These are phyloP conservation scores for Urochloa ruziziensis DNA, from an alignment of 176 grass and related monocot species.

Conservation along the genomic window DNA sequence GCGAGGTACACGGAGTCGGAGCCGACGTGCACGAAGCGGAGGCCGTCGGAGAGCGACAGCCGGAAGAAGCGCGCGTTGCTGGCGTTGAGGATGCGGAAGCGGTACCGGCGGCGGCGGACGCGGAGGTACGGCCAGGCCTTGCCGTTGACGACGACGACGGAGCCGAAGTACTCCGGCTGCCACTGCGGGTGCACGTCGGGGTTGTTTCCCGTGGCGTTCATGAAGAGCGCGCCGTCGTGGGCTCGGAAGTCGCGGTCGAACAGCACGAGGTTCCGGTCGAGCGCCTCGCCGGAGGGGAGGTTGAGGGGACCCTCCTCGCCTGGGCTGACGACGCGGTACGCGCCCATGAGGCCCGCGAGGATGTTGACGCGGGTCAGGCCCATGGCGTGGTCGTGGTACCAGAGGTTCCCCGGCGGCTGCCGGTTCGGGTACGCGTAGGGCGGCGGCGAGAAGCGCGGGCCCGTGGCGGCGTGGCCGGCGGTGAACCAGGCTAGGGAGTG, in stretches of 20 bases:
- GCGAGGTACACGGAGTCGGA: slow-evolving; percentile 63
- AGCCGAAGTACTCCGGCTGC: slow-evolving; percentile 88
- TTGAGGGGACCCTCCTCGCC: slow-evolving; percentile 17
- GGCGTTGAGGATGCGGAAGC: slow-evolving; percentile 77
- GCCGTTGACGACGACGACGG: slow-evolving; percentile 53
- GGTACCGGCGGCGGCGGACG: slow-evolving; percentile 59
- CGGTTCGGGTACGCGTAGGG: slow-evolving; percentile 55
- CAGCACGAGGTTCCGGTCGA: slow-evolving; percentile 58
- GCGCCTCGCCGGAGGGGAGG: slow-evolving; percentile 37
- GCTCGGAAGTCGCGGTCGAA: slow-evolving; percentile 59
- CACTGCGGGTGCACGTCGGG: slow-evolving; percentile 70
- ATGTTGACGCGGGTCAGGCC: slow-evolving; percentile 75
- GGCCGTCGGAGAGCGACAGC: slow-evolving; percentile 43
- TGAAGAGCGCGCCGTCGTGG: slow-evolving; percentile 45
- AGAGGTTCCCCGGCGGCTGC: slow-evolving; percentile 62
- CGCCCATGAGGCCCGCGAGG: slow-evolving; percentile 68
- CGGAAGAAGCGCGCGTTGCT: slow-evolving; percentile 84
- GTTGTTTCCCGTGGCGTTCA: slow-evolving; percentile 75
- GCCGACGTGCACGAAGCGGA: slow-evolving; percentile 50
- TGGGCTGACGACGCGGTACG: slow-evolving; percentile 45
- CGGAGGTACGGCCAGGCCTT: slow-evolving; percentile 73
- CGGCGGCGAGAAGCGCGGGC: slow-evolving; percentile 39
- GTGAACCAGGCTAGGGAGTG: slow-evolving; percentile 82
- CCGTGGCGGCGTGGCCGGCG: slow-evolving; percentile 31
- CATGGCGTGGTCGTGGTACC: slow-evolving; percentile 89